Evolutionary conservation across 129 eudicot genomes (phyloP).

Genomic region (Escallonia herrerae): DNA sequence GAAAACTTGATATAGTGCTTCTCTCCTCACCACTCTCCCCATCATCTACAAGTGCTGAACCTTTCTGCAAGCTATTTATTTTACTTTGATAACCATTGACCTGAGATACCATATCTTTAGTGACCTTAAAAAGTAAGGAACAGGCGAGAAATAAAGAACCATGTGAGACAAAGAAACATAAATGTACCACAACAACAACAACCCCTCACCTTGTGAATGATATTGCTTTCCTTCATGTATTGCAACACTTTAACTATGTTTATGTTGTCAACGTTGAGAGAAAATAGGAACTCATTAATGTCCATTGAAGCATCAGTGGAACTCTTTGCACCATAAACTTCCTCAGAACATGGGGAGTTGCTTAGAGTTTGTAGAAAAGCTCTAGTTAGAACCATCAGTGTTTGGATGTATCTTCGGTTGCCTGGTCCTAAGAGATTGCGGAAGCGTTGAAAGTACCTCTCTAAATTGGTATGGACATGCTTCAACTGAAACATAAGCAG

Average conservation of each 20-base stretch:
- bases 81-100: constrained; percentile 88
- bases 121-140: constrained; percentile 8
- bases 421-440: constrained; percentile 80
- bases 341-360: constrained; percentile 22
- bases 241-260: constrained; percentile 65
- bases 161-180: constrained; percentile 1
- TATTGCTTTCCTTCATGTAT: constrained; percentile 87
- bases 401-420: constrained; percentile 90
- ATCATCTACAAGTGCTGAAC: constrained; percentile 18
- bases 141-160: not conserved
- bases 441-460: constrained; percentile 64
- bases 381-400: constrained; percentile 64
- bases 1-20: constrained; percentile 67
- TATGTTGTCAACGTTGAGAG: constrained; percentile 88
- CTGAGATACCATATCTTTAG: constrained; percentile 27
- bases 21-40: constrained; percentile 26
- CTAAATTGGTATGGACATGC: constrained; percentile 55
- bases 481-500: constrained; percentile 53
- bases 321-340: constrained; percentile 22
- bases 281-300: constrained; percentile 79
- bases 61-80: constrained; percentile 29
- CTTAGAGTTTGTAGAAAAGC: constrained; percentile 52
- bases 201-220: constrained; percentile 65
- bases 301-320: constrained; percentile 44
- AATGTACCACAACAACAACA: not conserved